phyloP scores from a whole-genome alignment of 441 rosid species.

The Gossypium trilobum region DNA sequence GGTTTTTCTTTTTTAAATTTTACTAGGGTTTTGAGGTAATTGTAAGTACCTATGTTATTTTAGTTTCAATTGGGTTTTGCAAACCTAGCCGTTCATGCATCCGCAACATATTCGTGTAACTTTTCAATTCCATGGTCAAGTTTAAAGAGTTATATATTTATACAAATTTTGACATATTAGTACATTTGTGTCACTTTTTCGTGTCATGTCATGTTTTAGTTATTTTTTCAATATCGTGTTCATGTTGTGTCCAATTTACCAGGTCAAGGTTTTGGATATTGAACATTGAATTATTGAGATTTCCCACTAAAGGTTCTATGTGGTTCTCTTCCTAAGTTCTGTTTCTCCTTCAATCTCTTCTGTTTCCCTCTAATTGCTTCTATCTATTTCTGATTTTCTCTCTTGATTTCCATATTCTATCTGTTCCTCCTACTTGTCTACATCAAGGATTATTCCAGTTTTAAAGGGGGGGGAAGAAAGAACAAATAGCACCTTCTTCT shows the following conservation, averaged over 20 bases:
- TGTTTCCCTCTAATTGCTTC: neutral
- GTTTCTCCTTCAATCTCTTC: neutral
- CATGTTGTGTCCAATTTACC: neutral
- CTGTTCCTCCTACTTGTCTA: neutral
- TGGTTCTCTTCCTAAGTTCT: neutral
- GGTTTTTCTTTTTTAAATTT: neutral
- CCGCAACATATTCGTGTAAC: neutral
- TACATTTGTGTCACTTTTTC: neutral
- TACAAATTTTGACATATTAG: neutral
- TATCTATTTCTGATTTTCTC: neutral
- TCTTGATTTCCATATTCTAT: neutral
- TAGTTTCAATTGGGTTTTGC: neutral
- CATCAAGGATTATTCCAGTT: neutral
- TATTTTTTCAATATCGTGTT: neutral
- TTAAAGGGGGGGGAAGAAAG: neutral
- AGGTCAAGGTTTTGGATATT: neutral
- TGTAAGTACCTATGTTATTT: neutral
- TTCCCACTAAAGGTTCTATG: neutral
- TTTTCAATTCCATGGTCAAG: neutral
- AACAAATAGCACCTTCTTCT: conserved; percentile 45
- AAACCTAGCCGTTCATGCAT: neutral
- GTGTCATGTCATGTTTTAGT: neutral
- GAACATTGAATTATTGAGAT: neutral
- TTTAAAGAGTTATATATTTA: neutral
- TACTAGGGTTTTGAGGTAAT: neutral